Base-by-base conservation (phyloP, 805 yeast genomes). In the Candida chilensis region DNA sequence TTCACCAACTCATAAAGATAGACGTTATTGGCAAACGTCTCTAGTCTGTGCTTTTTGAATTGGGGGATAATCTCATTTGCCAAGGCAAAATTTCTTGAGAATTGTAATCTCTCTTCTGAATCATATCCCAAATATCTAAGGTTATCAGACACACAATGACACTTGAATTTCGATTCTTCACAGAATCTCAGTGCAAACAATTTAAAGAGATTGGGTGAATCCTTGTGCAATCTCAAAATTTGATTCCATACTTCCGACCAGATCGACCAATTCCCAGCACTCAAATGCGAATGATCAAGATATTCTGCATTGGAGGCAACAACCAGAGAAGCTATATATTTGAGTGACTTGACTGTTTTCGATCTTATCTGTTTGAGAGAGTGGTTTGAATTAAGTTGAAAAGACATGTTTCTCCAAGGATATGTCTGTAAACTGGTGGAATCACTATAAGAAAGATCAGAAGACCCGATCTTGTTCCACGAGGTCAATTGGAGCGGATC, bases 191-290 rank as follows among this genome's bases (percentile, higher is more conserved):
- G 18, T 7, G 55, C 52, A 40, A 61, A 62, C 19, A 47, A 32
- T 3, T 38, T 35, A 32, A 53, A 57, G 5, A 49, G 40, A 5
- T 37, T 37, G 7, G 57, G 47, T 30, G 54, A 48, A 36, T 62
- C 69, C 12, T 40, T 42, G 18, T 48, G 42, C 14, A 37, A 17
- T 8, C 24, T 22, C 20, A 57, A 33, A 3, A 60, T 41, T 15
- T 33, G 17, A 3, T 40, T 37, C 69, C 69, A 62, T 2, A 62
- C 58, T 13, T 20, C 12, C 27, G 34, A 52, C 63, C 51, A 34
- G 53, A 48, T 4, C 11, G 47, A 27, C 39, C 55, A 45, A 5
- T 60, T 39, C 1, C 53, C 52, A 11, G 38, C 34, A 5, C 39
- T 38, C 9, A 60, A 34, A 28, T 47, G 38, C 0, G 37, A 26